Evolutionary conservation across 805 yeast species (phyloP).

Genomic region (Saccharomycopsis amapae): DNA sequence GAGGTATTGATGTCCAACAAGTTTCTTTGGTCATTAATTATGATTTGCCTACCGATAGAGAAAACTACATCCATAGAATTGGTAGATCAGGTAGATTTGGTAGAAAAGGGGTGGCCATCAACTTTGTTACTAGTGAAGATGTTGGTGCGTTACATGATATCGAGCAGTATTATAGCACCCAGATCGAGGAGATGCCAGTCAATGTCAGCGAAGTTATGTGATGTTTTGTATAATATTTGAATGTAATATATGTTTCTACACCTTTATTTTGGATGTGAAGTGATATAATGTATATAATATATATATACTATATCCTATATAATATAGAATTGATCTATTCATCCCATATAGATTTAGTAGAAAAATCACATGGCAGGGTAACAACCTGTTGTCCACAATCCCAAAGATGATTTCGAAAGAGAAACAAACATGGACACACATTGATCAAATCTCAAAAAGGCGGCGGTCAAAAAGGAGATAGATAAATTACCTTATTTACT

Average conservation of each 20-base stretch:
- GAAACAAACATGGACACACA: too few relatives aligned
- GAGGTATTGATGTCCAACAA: conserved; percentile 98
- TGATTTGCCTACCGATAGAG: conserved; percentile 84
- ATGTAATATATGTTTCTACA: too few relatives aligned
- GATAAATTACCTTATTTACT: too few relatives aligned
- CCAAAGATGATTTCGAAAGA: too few relatives aligned
- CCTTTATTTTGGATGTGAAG: background rate
- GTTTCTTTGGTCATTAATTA: conserved; percentile 91
- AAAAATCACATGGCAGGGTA: too few relatives aligned
- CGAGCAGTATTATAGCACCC: conserved; percentile 62
- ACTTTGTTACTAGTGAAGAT: conserved; percentile 82
- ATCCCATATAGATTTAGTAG: too few relatives aligned
- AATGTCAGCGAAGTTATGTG: conserved; percentile 1
- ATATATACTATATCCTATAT: too few relatives aligned
- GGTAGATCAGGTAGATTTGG: conserved; percentile 99
- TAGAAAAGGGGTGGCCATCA: conserved; percentile 96
- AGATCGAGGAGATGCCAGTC: conserved; percentile 2
- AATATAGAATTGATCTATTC: too few relatives aligned
- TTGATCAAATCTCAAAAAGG: too few relatives aligned
- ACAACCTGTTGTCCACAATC: too few relatives aligned
- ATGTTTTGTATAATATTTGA: background rate
- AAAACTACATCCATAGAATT: conserved; percentile 93
- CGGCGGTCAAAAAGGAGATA: too few relatives aligned
- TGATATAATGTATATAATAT: too few relatives aligned
- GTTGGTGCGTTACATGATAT: conserved; percentile 69